phyloP scores from a whole-genome alignment of 179 eudicot genomes.

The Spergularia azorica region DNA sequence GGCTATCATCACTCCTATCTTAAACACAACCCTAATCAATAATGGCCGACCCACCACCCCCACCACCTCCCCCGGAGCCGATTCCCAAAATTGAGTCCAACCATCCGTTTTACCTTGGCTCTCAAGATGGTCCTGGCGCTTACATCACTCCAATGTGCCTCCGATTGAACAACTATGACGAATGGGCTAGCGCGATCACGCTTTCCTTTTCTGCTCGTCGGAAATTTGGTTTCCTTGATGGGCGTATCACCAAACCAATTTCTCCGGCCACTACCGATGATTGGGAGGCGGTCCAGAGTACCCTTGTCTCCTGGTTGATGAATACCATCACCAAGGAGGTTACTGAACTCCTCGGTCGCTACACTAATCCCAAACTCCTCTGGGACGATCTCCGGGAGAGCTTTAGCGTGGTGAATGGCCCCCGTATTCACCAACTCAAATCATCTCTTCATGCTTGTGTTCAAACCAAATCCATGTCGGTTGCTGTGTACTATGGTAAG shows the following conservation, averaged over 20 bases:
- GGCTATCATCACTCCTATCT: too few species aligned
- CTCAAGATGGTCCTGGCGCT: slow-evolving; percentile 21
- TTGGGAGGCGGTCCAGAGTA: neutral
- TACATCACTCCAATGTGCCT: slow-evolving; percentile 1
- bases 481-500: neutral
- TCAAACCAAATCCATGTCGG: neutral
- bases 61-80: slow-evolving; percentile 1
- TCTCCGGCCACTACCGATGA: slow-evolving; percentile 9
- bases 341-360: neutral
- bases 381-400: neutral
- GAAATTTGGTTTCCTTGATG: slow-evolving; percentile 14
- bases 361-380: neutral
- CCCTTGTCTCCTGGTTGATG: neutral
- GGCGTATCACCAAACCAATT: neutral
- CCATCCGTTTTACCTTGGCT: neutral
- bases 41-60: neutral
- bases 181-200: neutral
- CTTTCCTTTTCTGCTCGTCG: neutral
- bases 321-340: slow-evolving; percentile 2
- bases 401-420: neutral
- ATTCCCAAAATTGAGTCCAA: neutral
- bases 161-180: neutral
- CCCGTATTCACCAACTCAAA: neutral
- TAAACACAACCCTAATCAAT: too few species aligned
- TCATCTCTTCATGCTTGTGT: neutral